Percentiles rank a stretch among this genome's conserved stretches.
phyloP scores from a whole-genome alignment of 108 stramenopile genomes.

The Schizochytrium sp. region DNA sequence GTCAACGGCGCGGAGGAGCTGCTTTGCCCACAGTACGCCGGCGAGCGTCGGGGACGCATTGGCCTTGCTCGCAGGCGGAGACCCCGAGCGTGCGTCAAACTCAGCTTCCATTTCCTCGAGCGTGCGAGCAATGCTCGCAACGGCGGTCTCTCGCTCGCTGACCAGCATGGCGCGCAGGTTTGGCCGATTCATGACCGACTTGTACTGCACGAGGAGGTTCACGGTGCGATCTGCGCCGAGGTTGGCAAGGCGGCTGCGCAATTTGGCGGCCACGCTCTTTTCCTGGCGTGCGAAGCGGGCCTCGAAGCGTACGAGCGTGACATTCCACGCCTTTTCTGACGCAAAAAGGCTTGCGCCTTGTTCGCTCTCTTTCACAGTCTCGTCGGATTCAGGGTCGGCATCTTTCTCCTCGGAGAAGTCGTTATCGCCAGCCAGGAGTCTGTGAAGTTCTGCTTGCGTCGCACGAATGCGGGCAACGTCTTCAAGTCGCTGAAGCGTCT shows the following conservation, averaged over 20 bases:
- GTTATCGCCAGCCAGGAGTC: not conserved
- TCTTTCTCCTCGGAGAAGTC: too few relatives aligned
- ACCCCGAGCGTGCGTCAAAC: not conserved
- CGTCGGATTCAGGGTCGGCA: too few relatives aligned
- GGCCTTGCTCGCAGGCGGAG: not conserved
- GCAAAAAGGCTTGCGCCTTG: not conserved
- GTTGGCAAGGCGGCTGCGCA: not conserved
- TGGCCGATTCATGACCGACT: not conserved
- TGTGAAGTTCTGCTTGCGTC: not conserved
- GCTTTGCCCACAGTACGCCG: not conserved
- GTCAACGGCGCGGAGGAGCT: not conserved
- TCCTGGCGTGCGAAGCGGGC: not conserved
- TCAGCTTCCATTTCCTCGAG: not conserved
- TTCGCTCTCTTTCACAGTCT: too few relatives aligned
- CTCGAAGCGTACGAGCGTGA: not conserved
- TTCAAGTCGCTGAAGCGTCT: not conserved
- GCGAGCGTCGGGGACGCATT: not conserved
- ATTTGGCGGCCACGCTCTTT: not conserved
- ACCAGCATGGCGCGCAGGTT: not conserved
- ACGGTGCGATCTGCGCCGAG: not conserved
- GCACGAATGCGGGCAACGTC: not conserved
- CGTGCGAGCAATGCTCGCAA: not conserved
- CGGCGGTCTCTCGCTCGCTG: not conserved
- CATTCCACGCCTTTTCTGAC: not conserved
- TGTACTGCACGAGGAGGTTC: not conserved